Conservation (phyloP, 352 stramenopile species). For the Globisporangium orthogonon region DNA sequence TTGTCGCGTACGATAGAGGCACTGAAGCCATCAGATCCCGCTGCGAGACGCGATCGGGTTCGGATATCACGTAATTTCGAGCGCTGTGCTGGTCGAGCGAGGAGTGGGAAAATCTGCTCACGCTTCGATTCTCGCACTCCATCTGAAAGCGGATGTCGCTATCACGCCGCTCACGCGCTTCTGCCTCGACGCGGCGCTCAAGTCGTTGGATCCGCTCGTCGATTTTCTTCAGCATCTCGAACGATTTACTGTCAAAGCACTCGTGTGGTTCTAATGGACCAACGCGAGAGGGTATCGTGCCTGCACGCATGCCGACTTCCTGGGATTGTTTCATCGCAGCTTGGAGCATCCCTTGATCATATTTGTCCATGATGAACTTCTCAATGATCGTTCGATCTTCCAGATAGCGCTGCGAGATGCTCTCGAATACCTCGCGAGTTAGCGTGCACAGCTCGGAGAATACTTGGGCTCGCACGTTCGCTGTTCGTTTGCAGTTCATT, state of each 20-base stretch:
- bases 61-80: conserved; percentile 31
- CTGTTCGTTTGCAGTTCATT: conserved; percentile 82
- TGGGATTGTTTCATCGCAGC: conserved; percentile 72
- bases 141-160: conserved; percentile 36
- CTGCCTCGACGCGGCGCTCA: conserved; percentile 38
- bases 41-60: conserved; percentile 61
- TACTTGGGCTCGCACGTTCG: conserved; percentile 60
- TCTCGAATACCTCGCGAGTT: conserved; percentile 72
- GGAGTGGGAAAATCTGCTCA: conserved; percentile 4
- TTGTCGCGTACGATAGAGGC: conserved; percentile 1
- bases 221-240: conserved; percentile 34
- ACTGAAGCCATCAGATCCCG: conserved; percentile 32
- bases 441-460: conserved; percentile 77
- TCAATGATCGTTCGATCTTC: conserved; percentile 78
- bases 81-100: conserved; percentile 3
- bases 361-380: conserved; percentile 85
- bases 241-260: conserved; percentile 16
- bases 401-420: conserved; percentile 63
- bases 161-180: conserved; percentile 40
- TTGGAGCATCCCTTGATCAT: conserved; percentile 67
- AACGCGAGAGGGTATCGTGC: conserved; percentile 5
- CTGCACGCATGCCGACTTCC: conserved; percentile 46
- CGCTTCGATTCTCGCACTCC: conserved; percentile 13
- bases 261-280: conserved; percentile 5
- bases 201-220: conserved; percentile 45